Evolutionary conservation across 2,329 filamentous ascomycete genomes (phyloP), one percentile per base, ranked within the genome.

Genomic region (Ophiostoma himal-ulmi): DNA sequence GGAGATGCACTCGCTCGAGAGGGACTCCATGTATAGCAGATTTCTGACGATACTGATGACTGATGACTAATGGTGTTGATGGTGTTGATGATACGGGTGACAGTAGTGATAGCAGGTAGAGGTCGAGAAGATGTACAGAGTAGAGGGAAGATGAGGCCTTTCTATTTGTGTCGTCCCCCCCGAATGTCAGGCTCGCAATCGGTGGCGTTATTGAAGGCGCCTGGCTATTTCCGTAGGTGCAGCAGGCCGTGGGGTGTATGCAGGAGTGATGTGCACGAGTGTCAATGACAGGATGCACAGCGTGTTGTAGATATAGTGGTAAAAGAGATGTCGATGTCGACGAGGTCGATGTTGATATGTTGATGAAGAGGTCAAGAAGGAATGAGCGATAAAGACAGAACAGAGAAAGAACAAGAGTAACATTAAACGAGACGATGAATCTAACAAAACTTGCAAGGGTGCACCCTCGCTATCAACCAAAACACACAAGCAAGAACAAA

Each of bases 1-100:
- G n/a, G 62, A 26, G 69, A 69, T 11, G 71, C 69, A 57, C 37
- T 68, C 69, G 68, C 68, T 71, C 10, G 70, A 67, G 36, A 69
- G n/a, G 11, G 66, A 41, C n/a, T 52, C 68, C 68, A 70, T 69
- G 54, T 7, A 60, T 4, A 3, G 30, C 30, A 30, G 30, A 30
- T 30, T 30, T 30, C 30, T 30, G 30, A 30, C 3, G 30, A 30
- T 30, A 30, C 3, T 30, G 30, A 3, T 30, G 30, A 3, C 30
- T 30, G 30, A 30, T 30, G 30, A n/a, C n/a, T n/a, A n/a, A 30
- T 30, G 30, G 30, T 30, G 30, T 30, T 30, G 30, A 30, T 30
- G 30, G 30, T 30, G 30, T 30, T 30, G 30, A 30, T 30, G 30
- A 3, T 30, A 30, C 30, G 30, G 30, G 30, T 30, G 30, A 30